Conservation (phyloP, 2,329 filamentous ascomycete genomes). For the Corniculantispora saksenae region DNA sequence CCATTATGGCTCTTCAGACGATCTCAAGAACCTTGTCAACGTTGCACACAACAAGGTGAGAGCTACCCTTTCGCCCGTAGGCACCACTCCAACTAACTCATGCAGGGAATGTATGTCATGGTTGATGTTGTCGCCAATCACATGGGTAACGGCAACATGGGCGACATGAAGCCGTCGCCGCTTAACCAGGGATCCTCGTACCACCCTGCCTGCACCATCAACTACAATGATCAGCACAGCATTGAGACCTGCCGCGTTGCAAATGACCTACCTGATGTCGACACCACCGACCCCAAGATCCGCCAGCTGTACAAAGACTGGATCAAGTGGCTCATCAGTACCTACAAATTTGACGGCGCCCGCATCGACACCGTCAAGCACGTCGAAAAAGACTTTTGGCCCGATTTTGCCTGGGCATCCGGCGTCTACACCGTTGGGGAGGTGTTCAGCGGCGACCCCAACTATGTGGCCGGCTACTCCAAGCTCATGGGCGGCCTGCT, state of each 20-base stretch:
- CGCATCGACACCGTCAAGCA: constrained; percentile 65
- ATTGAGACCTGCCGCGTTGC: constrained; percentile 55
- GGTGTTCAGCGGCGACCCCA: constrained; percentile 55
- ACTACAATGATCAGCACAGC: constrained; percentile 54
- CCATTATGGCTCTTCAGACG: constrained; percentile 59
- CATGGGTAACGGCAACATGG: constrained; percentile 55
- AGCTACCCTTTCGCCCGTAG: background rate
- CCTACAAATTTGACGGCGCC: constrained; percentile 63
- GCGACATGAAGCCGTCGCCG: constrained; percentile 41
- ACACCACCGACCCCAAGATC: constrained; percentile 54
- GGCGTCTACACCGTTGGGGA: constrained; percentile 64
- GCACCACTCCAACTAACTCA: background rate
- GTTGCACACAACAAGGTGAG: constrained; percentile 59
- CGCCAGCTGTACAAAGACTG: constrained; percentile 56
- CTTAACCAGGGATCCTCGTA: constrained; percentile 58
- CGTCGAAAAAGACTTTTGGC: constrained; percentile 60
- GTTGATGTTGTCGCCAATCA: constrained; percentile 63
- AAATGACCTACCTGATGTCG: constrained; percentile 59
- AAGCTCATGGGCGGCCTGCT: constrained; percentile 57
- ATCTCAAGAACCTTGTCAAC: constrained; percentile 57
- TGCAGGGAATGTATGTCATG: constrained; percentile 54
- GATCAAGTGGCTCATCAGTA: constrained; percentile 57
- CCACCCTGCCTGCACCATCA: constrained; percentile 59
- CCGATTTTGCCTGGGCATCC: constrained; percentile 51
- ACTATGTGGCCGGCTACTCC: constrained; percentile 55